Percentiles rank a stretch among this genome's conserved stretches.
Evolutionary conservation across 1,284 basidiomycete species (phyloP).

Genomic region (Sanghuangporus sanghuang): DNA sequence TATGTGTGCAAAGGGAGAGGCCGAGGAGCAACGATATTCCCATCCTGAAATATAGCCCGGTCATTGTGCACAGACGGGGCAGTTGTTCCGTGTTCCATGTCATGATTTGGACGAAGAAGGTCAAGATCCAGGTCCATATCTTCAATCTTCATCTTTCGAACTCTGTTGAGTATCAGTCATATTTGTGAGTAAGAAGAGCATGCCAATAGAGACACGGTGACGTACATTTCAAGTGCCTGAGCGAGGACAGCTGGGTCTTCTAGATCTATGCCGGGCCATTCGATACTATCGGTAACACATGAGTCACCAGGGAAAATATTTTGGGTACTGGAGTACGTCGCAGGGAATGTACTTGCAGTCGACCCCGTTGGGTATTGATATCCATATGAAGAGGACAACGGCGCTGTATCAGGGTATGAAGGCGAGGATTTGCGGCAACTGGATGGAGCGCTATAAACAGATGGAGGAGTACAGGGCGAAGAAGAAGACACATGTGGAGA

Average conservation of each 20-base stretch:
- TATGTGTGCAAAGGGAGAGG: background rate
- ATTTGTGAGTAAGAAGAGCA: background rate
- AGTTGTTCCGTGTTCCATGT: background rate
- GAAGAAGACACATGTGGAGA: too few relatives aligned
- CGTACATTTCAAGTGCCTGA: background rate
- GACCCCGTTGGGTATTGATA: too few relatives aligned
- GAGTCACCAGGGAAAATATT: too few relatives aligned
- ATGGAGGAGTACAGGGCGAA: too few relatives aligned
- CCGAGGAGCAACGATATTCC: background rate
- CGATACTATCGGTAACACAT: background rate
- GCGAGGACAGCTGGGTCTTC: background rate
- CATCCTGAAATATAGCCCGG: background rate
- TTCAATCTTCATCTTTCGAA: background rate
- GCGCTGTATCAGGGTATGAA: background rate
- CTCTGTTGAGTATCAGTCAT: background rate
- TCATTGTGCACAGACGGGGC: background rate
- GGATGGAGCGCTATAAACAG: too few relatives aligned
- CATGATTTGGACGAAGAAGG: background rate
- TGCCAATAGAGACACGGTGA: background rate
- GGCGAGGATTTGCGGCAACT: background rate
- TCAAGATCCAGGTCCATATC: background rate
- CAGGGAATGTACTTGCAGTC: too few relatives aligned
- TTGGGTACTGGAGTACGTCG: too few relatives aligned
- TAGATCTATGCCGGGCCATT: background rate
- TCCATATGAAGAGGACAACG: background rate